Percentiles rank a stretch among this genome's conserved stretches.
These are phyloP conservation scores for Hymenoscyphus linearis DNA, from an alignment of 2,329 filamentous ascomycete genomes.

Conservation along the genomic window DNA sequence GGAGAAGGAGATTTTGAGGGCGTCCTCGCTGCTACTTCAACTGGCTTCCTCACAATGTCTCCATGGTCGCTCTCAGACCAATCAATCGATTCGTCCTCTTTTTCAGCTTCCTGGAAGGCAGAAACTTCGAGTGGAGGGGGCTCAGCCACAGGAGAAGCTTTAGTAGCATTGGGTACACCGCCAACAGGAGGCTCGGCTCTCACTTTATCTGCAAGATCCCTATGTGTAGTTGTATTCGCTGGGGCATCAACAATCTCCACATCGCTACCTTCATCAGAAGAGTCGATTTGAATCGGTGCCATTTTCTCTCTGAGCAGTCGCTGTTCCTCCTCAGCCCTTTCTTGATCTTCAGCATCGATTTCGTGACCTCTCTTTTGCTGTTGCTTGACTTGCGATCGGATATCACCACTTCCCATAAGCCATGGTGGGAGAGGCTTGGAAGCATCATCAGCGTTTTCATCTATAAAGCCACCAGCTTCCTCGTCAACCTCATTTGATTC, in stretches of 20 bases:
- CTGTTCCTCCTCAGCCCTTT: slow-evolving; percentile 52
- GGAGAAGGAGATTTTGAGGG: slow-evolving; percentile 37
- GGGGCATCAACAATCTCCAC: slow-evolving; percentile 51
- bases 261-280: slow-evolving; percentile 51
- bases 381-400: slow-evolving; percentile 57
- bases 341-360: slow-evolving; percentile 59
- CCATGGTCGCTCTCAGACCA: slow-evolving; percentile 50
- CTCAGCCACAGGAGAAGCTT: slow-evolving; percentile 1
- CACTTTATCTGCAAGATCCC: slow-evolving; percentile 31
- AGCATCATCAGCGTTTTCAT: slow-evolving; percentile 29
- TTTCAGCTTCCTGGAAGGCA: slow-evolving; percentile 1
- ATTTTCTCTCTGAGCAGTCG: slow-evolving; percentile 42
- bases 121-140: not conserved
- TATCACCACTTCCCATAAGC: slow-evolving; percentile 60
- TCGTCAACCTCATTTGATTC: slow-evolving; percentile 25
- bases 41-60: slow-evolving; percentile 19
- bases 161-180: slow-evolving; percentile 26
- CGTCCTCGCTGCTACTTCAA: slow-evolving; percentile 13
- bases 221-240: slow-evolving; percentile 7
- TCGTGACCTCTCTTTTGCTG: slow-evolving; percentile 51
- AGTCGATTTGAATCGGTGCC: slow-evolving; percentile 57
- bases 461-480: slow-evolving; percentile 36
- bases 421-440: slow-evolving; percentile 66
- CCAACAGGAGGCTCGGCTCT: slow-evolving; percentile 21
- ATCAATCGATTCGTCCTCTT: slow-evolving; percentile 36